A percentile compares a stretch with the other conserved stretches of the same genome.
These are phyloP conservation scores for Pichia manshurica DNA, from an alignment of 805 yeast species.

Conservation along the genomic window DNA sequence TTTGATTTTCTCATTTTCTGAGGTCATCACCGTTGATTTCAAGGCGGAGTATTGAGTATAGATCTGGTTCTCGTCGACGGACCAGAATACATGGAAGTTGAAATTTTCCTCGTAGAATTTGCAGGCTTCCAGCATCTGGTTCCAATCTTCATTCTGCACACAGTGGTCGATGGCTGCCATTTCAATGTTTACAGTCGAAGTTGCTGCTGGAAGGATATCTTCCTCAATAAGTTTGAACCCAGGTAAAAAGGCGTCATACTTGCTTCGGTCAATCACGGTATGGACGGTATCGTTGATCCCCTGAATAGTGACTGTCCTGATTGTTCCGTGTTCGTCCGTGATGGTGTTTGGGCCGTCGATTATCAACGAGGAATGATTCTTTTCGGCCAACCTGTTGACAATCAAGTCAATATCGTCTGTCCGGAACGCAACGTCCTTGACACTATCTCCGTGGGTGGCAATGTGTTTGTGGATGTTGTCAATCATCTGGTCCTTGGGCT, in stretches of 20 bases:
- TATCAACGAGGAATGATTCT: neutral
- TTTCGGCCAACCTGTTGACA: conserved; percentile 2
- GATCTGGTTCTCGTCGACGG: conserved; percentile 76
- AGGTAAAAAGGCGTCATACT: conserved; percentile 26
- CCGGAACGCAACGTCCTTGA: conserved; percentile 67
- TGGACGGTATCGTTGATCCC: conserved; percentile 63
- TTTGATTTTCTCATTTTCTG: conserved; percentile 55
- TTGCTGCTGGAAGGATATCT: neutral
- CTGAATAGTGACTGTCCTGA: conserved; percentile 46
- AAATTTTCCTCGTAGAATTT: conserved; percentile 53
- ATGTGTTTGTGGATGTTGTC: conserved; percentile 42
- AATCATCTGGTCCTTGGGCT: conserved; percentile 13
- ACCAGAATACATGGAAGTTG: conserved; percentile 78
- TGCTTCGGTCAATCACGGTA: conserved; percentile 49
- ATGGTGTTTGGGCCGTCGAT: conserved; percentile 33
- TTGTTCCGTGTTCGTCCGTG: conserved; percentile 45
- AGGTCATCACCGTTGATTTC: conserved; percentile 71
- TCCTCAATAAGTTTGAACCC: conserved; percentile 17
- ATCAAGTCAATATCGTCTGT: conserved; percentile 41
- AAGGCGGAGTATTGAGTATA: conserved; percentile 65
- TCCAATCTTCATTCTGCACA: conserved; percentile 74
- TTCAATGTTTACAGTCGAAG: conserved; percentile 21
- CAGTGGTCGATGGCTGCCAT: conserved; percentile 62
- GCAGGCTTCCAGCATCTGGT: conserved; percentile 54
- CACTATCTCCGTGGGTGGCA: conserved; percentile 66